A percentile compares a stretch with the other conserved stretches of the same genome.
Conservation (phyloP, 2,329 filamentous ascomycete species). For the Alternaria tenuissima region DNA sequence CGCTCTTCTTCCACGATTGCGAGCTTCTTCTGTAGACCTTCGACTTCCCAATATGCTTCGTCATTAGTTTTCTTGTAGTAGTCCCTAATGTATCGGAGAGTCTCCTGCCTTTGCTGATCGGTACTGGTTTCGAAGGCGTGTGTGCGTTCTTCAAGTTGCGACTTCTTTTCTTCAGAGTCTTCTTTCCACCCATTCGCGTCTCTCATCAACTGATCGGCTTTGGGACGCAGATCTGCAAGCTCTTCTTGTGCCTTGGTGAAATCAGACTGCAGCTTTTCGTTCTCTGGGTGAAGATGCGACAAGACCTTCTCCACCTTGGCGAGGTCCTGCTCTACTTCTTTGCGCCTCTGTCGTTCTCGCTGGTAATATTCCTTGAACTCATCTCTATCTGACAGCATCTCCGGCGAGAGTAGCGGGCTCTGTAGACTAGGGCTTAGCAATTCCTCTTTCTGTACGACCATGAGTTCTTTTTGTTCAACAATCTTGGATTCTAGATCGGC, state of each 20-base stretch:
- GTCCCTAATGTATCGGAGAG: slow-evolving; percentile 14
- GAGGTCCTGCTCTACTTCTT: not conserved
- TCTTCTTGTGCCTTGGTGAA: slow-evolving; percentile 1
- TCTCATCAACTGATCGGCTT: not conserved
- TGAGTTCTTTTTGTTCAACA: not conserved
- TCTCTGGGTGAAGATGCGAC: slow-evolving; percentile 1
- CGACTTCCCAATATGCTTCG: slow-evolving; percentile 10
- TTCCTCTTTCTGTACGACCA: not conserved
- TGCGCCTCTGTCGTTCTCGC: not conserved
- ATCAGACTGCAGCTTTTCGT: slow-evolving; percentile 1
- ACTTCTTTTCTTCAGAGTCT: slow-evolving; percentile 6
- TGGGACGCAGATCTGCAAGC: not conserved
- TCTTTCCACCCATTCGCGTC: slow-evolving; percentile 1
- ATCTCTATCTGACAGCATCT: not conserved
- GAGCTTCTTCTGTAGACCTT: slow-evolving; percentile 12
- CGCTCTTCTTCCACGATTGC: slow-evolving; percentile 6
- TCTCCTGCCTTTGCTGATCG: slow-evolving; percentile 5
- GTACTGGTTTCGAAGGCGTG: slow-evolving; percentile 4
- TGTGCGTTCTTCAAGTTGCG: slow-evolving; percentile 2
- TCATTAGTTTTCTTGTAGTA: slow-evolving; percentile 19
- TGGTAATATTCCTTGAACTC: not conserved
- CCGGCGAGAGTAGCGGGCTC: not conserved
- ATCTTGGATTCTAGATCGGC: not conserved
- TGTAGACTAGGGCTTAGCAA: not conserved
- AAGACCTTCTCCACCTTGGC: not conserved